Evolutionary conservation across 331 rosid species (phyloP), one percentile per base, ranked within the genome.

Genomic region (Saraca asoca): DNA sequence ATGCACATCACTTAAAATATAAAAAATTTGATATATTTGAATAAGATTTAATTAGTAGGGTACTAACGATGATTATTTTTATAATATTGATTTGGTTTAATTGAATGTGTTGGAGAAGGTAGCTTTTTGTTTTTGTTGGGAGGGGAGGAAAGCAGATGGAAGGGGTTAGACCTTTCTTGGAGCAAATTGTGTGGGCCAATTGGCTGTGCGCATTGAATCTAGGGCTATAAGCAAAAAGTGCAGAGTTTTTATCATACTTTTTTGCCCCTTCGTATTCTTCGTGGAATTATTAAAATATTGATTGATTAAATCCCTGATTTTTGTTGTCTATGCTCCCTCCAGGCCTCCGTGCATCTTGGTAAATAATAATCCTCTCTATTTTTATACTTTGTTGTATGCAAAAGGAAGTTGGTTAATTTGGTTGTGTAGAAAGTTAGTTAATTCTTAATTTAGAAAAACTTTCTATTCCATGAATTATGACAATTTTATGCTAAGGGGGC

Each of bases 171-270:
- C 65, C 79, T 51, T 69, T 43, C 31, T 24, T 6, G 1, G 12
- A 12, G 39, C 80, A 52, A 48, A 20, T 51, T 71, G 37, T 68
- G 79, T 68, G 79, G 71, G 59, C 64, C 80, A 41, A 18, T 52
- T 18, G 12, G 37, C 41, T 70, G 56, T 51, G 66, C 41, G 34
- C 43, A 38, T 61, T 62, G 59, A 63, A 37, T 54, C 2, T 17
- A 7, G 15, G 33, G 62, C 12, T 7, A 18, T 14, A 66, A 12
- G 12, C 48, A 29, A 44, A 44, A 31, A 56, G 34, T 33, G 57
- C 29, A 50, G 11, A 31, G 12, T 60, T 61, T 35, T 7, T 44
- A 6, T 31, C 5, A 1, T 13, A 2, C 45, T 2, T 5, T 45
- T 34, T 31, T 0, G 0, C 17, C 7, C 10, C 8, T 3, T 60